A percentile compares a stretch with the other conserved stretches of the same genome.
Evolutionary conservation across 2,329 filamentous ascomycete species (phyloP).

Genomic region (Sclerotinia spermophila): DNA sequence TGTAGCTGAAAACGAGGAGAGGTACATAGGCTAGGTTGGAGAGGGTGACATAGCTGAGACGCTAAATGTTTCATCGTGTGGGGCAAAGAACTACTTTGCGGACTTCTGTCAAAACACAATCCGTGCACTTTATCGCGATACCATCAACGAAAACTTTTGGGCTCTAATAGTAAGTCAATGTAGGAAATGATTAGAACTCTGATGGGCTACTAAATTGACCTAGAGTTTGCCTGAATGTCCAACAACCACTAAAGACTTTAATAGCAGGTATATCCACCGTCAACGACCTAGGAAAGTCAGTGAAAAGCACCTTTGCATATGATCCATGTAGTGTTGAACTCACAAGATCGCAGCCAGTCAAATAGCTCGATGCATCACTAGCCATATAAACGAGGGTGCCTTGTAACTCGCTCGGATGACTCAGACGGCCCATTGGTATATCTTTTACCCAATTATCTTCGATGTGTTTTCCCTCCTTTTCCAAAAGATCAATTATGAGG

Average conservation of each 20-base stretch:
- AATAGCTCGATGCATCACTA: conserved; percentile 30
- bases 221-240: conserved; percentile 19
- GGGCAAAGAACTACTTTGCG: conserved; percentile 5
- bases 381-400: conserved; percentile 37
- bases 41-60: not conserved
- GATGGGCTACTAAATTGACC: not conserved
- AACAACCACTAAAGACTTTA: conserved; percentile 22
- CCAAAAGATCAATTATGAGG: conserved; percentile 36
- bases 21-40: not conserved
- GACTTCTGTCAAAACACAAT: not conserved
- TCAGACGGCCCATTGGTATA: conserved; percentile 40
- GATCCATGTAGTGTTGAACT: conserved; percentile 9
- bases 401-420: conserved; percentile 40
- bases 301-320: not conserved
- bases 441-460: conserved; percentile 39
- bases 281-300: conserved; percentile 23
- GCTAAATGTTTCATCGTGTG: not conserved
- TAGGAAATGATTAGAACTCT: not conserved
- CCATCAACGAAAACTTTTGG: not conserved
- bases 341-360: conserved; percentile 31
- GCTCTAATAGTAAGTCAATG: not conserved
- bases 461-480: conserved; percentile 39
- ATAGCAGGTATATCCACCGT: conserved; percentile 29
- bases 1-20: not conserved
- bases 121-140: not conserved